These are phyloP conservation scores for Trichodelitschia bisporula DNA, from an alignment of 495 filamentous ascomycete species.

Conservation along the genomic window DNA sequence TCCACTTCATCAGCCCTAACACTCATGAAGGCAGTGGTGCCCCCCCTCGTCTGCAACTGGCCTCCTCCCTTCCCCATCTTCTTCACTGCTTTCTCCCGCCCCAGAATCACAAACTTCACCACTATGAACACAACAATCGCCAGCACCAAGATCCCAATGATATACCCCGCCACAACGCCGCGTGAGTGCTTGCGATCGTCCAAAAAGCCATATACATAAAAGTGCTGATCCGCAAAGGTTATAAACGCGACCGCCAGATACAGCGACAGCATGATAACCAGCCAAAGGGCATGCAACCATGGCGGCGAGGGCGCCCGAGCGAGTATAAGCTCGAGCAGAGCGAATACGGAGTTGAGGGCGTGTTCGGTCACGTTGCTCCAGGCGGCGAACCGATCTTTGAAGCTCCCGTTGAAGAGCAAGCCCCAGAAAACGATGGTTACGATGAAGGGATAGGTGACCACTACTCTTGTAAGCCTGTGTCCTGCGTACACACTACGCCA, in stretches of 20 bases:
- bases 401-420: conserved; percentile 24
- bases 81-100: conserved; percentile 25
- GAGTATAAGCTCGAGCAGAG: conserved; percentile 44
- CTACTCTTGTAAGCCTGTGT: no score
- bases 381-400: conserved; percentile 19
- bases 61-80: conserved; percentile 24
- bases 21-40: no score
- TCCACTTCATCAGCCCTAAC: no score
- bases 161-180: conserved; percentile 26
- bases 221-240: conserved; percentile 38
- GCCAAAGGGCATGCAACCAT: conserved; percentile 27
- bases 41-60: no score
- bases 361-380: conserved; percentile 64
- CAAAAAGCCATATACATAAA: conserved; percentile 55
- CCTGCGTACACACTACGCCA: no score
- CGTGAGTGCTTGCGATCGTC: conserved; percentile 22
- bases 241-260: conserved; percentile 58
- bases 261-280: conserved; percentile 35
- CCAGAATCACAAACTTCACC: conserved; percentile 26
- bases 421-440: conserved; percentile 39
- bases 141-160: conserved; percentile 36
- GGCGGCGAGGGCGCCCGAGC: conserved; percentile 31
- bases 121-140: conserved; percentile 38
- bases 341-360: conserved; percentile 44
- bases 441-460: conserved; percentile 43